Evolutionary conservation across 169 alveolate species (phyloP).

Genomic region (Eimeria tenella): DNA sequence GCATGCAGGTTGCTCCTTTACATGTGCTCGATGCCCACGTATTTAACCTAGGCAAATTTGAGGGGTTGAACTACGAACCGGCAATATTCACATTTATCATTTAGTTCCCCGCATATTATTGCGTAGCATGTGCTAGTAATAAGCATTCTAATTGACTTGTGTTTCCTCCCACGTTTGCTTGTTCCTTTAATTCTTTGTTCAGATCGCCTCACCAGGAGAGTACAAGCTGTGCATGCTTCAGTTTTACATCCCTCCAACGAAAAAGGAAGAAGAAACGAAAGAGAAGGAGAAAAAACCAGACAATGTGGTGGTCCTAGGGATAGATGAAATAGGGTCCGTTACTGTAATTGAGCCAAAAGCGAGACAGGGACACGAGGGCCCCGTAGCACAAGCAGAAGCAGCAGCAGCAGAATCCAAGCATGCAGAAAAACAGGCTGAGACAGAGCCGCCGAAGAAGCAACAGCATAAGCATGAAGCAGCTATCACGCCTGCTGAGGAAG

Average conservation of each 20-base stretch:
- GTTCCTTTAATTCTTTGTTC: background rate
- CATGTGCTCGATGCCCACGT: background rate
- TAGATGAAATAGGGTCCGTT: conserved; percentile 64
- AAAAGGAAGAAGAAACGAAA: background rate
- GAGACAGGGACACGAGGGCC: background rate
- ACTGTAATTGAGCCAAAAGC: background rate
- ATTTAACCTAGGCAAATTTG: no score
- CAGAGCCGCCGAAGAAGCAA: conserved; percentile 17
- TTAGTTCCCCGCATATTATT: no score
- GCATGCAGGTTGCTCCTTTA: no score
- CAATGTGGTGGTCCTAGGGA: conserved; percentile 38
- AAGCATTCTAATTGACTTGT: background rate
- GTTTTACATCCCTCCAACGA: conserved; percentile 42
- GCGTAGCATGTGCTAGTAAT: no score
- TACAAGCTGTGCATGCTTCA: conserved; percentile 75
- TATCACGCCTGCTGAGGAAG: conserved; percentile 7
- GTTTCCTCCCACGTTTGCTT: background rate
- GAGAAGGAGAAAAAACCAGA: background rate
- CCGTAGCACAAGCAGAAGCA: background rate
- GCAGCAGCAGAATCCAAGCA: background rate
- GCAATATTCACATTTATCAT: no score
- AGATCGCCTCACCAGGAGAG: conserved; percentile 36
- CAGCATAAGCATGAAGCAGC: background rate
- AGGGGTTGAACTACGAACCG: no score
- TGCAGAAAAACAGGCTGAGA: background rate